Conservation (phyloP, 257 asterid species). For the Capsicum baccatum region DNA sequence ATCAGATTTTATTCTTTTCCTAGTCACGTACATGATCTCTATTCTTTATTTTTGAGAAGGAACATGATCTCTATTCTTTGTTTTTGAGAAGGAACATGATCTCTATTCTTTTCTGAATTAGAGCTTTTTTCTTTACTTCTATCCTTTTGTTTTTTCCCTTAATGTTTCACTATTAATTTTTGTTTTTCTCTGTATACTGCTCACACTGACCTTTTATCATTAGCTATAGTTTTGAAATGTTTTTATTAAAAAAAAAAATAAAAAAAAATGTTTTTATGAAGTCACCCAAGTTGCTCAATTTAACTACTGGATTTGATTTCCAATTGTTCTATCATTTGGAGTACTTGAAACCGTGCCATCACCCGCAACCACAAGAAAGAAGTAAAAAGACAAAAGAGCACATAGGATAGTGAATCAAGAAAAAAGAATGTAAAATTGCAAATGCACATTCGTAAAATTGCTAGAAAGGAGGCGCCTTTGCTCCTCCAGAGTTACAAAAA, state of each 20-base stretch:
- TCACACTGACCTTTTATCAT: background rate
- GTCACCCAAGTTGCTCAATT: background rate
- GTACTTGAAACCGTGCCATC: background rate
- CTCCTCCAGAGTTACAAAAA: background rate
- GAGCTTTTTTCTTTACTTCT: background rate
- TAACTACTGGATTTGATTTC: slow-evolving; percentile 11
- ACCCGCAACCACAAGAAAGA: background rate
- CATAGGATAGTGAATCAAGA: background rate
- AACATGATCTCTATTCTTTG: slow-evolving; percentile 17
- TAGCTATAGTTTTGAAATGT: slow-evolving; percentile 18
- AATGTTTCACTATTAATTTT: background rate
- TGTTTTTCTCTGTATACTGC: slow-evolving; percentile 25
- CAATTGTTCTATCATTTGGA: background rate
- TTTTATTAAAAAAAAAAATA: background rate
- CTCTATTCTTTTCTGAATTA: background rate
- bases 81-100: background rate
- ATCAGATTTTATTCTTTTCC: background rate
- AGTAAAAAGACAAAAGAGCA: background rate
- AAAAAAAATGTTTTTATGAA: background rate
- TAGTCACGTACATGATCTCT: slow-evolving; percentile 16
- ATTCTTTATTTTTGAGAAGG: background rate
- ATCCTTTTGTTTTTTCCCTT: background rate
- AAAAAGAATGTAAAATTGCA: background rate
- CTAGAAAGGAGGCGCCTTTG: background rate
- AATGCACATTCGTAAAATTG: background rate